Evolutionary conservation across 2,329 filamentous ascomycete species (phyloP).

Genomic region (Claviceps capensis): DNA sequence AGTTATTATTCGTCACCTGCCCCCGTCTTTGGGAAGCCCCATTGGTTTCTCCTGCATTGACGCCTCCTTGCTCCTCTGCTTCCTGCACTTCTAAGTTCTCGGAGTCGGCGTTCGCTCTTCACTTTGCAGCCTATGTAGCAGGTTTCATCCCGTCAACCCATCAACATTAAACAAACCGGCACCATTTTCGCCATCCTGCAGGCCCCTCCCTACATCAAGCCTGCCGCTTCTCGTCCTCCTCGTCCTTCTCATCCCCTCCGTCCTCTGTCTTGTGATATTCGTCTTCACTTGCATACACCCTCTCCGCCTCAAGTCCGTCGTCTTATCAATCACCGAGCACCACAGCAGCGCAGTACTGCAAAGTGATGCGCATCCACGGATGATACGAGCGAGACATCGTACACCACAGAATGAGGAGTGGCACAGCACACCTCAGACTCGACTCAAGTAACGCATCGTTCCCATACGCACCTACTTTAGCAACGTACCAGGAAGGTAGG

Average conservation of each 20-base stretch:
- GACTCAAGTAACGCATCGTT: not conserved
- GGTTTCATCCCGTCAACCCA: no score
- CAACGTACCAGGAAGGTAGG: not conserved
- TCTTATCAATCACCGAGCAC: not conserved
- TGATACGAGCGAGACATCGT: not conserved
- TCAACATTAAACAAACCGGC: no score
- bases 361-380: not conserved
- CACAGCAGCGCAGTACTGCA: no score
- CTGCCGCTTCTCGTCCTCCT: no score
- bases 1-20: constrained; percentile 1
- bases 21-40: not conserved
- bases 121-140: no score
- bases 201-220: no score
- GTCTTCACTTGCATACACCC: no score
- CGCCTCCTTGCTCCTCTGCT: not conserved
- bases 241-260: no score
- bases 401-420: not conserved
- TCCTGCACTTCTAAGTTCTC: not conserved
- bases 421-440: not conserved
- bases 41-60: not conserved
- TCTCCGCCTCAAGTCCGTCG: not conserved
- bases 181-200: no score
- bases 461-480: not conserved
- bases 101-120: not conserved
- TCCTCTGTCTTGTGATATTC: no score